Base-by-base conservation (phyloP, 108 stramenopile species). In the Cylindrotheca fusiformis region DNA sequence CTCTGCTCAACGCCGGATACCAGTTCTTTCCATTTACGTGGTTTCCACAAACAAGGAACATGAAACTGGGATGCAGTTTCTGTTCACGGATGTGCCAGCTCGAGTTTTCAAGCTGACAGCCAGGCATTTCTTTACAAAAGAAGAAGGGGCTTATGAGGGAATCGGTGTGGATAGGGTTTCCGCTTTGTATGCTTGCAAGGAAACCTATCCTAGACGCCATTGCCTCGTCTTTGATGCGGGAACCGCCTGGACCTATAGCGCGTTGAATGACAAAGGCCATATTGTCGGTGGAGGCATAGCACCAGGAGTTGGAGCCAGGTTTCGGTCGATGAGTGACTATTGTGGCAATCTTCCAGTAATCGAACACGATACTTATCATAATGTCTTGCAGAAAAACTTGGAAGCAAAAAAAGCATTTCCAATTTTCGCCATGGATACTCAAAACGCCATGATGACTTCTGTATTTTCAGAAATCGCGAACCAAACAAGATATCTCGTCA, bases 151-250 rank as follows among this genome's bases (percentile, higher is more conserved):
- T 32, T 93, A 90, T 56, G 63, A 74, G 17, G 69, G 49, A 32
- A 82, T 93, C 69, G 91, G 91, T 8, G 74, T 85, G 0, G 91
- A 93, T 73, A 80, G 91, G 12, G 85, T 74, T 2, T 86, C 91
- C 4, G 67, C 67, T 3, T 46, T 77, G 45, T 56, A 52, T 58
- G 30, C 51, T 2, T 28, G 1, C 2, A 3, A 19, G 19, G 23
- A 17, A 0, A 19, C 14, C 0, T 8, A 12, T 52, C 44, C 63
- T 32, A 41, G 14, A 41, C 50, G 50, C 19, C 20, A 22, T 19
- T 4, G 32, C 30, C 27, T 85, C 27, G 84, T 87, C 3, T 74
- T 91, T 55, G 86, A 91, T 60, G 86, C 75, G 0, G 90, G 90
- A 4, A 87, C 84, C 0, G 85, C 85, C 32, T 66, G 76, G 61